A percentile compares a stretch with the other conserved stretches of the same genome.
These are phyloP conservation scores for Xanthoconium separans DNA, from an alignment of 1,284 basidiomycete species.

Conservation along the genomic window DNA sequence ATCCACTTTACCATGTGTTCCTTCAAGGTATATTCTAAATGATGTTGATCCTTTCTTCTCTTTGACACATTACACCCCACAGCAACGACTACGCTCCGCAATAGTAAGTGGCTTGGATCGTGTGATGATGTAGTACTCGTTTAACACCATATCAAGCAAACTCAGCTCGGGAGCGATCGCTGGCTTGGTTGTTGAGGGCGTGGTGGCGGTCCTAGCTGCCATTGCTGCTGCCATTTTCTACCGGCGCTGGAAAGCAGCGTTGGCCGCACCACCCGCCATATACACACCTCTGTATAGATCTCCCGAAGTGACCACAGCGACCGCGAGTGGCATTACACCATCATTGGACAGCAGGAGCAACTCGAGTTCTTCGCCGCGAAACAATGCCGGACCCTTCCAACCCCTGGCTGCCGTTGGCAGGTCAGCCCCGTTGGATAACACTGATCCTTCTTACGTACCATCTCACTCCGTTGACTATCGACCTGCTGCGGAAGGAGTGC, in stretches of 20 bases:
- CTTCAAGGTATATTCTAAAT: constrained; percentile 13
- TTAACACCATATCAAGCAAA: constrained; percentile 10
- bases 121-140: not conserved
- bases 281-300: constrained; percentile 7
- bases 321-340: constrained; percentile 6
- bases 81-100: not conserved
- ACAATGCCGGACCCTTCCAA: not conserved
- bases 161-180: constrained; percentile 26
- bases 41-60: not conserved
- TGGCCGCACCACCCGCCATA: not conserved
- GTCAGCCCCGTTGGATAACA: not conserved
- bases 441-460: not conserved
- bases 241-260: constrained; percentile 20
- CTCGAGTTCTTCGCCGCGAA: not conserved
- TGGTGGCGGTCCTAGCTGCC: constrained; percentile 19
- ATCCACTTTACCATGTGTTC: not conserved
- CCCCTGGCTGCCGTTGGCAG: not conserved
- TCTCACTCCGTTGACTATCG: not conserved
- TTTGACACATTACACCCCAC: constrained; percentile 1
- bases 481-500: not conserved
- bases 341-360: constrained; percentile 6
- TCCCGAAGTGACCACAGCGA: constrained; percentile 3
- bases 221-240: constrained; percentile 22
- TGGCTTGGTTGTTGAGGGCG: constrained; percentile 19
- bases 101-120: constrained; percentile 12